These are phyloP conservation scores for Ophiostoma pallidulum DNA, from an alignment of 2,329 filamentous ascomycete species.

Conservation along the genomic window DNA sequence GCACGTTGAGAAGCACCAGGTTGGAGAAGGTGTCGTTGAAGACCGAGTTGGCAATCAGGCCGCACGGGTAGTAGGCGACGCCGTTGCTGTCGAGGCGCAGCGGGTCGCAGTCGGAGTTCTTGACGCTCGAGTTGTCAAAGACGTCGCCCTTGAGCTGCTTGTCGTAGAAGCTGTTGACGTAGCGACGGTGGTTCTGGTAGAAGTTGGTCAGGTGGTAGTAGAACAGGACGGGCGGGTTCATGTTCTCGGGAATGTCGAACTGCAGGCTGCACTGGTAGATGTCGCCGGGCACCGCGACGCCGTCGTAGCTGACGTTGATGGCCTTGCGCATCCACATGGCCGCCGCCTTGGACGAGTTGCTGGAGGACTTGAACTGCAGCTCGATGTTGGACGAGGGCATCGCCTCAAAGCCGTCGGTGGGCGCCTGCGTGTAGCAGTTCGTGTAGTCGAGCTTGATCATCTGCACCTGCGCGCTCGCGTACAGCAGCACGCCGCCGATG, in stretches of 20 bases:
- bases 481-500: conserved; percentile 78
- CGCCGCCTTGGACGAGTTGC: conserved; percentile 25
- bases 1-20: conserved; percentile 51
- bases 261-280: conserved; percentile 56
- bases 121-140: conserved; percentile 51
- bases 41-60: conserved; percentile 88
- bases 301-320: conserved; percentile 32
- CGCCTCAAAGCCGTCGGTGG: conserved; percentile 29
- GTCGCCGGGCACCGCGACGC: conserved; percentile 27
- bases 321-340: conserved; percentile 33
- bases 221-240: conserved; percentile 75
- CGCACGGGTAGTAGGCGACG: conserved; percentile 85
- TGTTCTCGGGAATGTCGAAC: conserved; percentile 70
- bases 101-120: conserved; percentile 64
- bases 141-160: conserved; percentile 68
- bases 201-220: conserved; percentile 97
- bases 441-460: conserved; percentile 90
- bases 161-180: conserved; percentile 80
- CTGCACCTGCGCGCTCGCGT: conserved; percentile 77
- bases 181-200: conserved; percentile 96
- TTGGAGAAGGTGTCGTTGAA: conserved; percentile 86
- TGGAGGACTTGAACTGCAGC: conserved; percentile 60
- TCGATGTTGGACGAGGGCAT: conserved; percentile 52
- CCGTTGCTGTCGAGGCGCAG: conserved; percentile 44
- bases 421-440: conserved; percentile 54